A percentile compares a stretch with the other conserved stretches of the same genome.
phyloP scores from a whole-genome alignment of 108 stramenopile species.

The Asterionellopsis glacialis region DNA sequence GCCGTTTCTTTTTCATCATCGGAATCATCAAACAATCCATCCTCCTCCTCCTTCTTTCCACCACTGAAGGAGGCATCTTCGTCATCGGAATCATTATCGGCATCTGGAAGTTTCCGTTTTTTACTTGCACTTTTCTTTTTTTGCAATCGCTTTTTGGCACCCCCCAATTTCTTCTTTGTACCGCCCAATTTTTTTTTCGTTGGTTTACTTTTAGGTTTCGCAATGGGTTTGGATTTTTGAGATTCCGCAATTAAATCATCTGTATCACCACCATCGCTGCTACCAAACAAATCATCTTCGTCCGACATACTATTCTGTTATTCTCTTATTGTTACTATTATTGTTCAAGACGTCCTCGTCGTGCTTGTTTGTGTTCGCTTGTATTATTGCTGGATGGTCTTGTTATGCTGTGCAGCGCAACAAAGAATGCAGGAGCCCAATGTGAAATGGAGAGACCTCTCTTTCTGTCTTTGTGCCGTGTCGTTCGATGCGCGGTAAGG shows the following conservation, averaged over 20 bases:
- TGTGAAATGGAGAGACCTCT: too few species aligned
- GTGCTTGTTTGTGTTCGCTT: too few species aligned
- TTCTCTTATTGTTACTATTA: too few species aligned
- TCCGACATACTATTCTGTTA: too few species aligned
- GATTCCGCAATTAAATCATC: slow-evolving; percentile 68
- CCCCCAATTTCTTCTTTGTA: too few species aligned
- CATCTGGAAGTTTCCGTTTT: slow-evolving; percentile 6
- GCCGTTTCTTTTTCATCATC: slow-evolving; percentile 53
- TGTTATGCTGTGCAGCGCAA: too few species aligned
- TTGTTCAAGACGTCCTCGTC: too few species aligned
- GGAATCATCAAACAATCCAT: slow-evolving; percentile 53
- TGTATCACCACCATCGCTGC: slow-evolving; percentile 70
- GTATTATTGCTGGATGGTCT: too few species aligned
- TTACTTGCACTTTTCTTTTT: slow-evolving; percentile 7
- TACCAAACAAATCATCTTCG: slow-evolving; percentile 74
- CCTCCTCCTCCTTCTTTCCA: slow-evolving; percentile 26
- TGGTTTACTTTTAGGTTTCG: slow-evolving; percentile 36
- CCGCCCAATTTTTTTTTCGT: slow-evolving; percentile 35
- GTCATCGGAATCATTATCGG: slow-evolving; percentile 26
- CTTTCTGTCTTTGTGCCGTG: too few species aligned
- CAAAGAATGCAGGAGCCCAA: too few species aligned
- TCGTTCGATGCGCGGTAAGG: too few species aligned
- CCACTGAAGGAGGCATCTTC: slow-evolving; percentile 18
- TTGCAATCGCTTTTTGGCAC: not conserved
- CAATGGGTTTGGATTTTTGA: slow-evolving; percentile 42